Percentiles rank a stretch among this genome's conserved stretches.
These are phyloP conservation scores for Vanderwaltozyma polyspora DNA, from an alignment of 805 yeast species.

Conservation along the genomic window DNA sequence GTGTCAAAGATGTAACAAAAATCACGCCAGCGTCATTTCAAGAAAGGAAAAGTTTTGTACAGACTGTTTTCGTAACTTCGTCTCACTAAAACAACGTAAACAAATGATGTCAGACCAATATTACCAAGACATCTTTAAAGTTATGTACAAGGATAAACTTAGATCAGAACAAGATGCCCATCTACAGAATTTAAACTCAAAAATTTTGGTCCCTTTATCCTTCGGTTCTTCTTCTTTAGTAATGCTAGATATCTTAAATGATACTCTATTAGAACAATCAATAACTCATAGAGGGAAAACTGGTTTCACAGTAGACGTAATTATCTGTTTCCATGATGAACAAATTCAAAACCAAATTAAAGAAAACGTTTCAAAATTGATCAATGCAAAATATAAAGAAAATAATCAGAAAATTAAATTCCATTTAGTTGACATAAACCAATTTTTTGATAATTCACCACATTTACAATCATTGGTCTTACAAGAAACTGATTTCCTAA, in stretches of 20 bases:
- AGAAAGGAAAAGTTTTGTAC: constrained; percentile 26
- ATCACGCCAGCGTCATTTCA: constrained; percentile 13
- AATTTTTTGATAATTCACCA: constrained; percentile 27
- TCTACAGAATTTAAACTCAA: constrained; percentile 30
- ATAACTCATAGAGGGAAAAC: constrained; percentile 49
- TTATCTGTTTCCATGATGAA: constrained; percentile 35
- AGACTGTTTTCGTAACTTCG: constrained; percentile 57
- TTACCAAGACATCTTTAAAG: constrained; percentile 57
- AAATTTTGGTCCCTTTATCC: constrained; percentile 50
- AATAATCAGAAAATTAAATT: constrained; percentile 28
- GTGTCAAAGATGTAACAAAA: constrained; percentile 19
- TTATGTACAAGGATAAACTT: constrained; percentile 19
- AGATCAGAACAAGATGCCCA: constrained; percentile 14
- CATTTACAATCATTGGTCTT: constrained; percentile 10
- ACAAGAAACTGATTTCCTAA: constrained; percentile 26
- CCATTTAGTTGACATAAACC: constrained; percentile 32
- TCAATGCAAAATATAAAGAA: constrained; percentile 12
- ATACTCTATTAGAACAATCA: constrained; percentile 51
- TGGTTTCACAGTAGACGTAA: constrained; percentile 52
- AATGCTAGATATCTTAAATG: constrained; percentile 52
- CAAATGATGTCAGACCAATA: constrained; percentile 55
- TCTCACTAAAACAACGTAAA: constrained; percentile 71
- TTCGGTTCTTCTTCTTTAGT: constrained; percentile 55
- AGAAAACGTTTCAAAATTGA: constrained; percentile 7
- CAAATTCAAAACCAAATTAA: constrained; percentile 13